Conservation (phyloP, 768 basidiomycete species). For the Leccinum olivaceopallidum region DNA sequence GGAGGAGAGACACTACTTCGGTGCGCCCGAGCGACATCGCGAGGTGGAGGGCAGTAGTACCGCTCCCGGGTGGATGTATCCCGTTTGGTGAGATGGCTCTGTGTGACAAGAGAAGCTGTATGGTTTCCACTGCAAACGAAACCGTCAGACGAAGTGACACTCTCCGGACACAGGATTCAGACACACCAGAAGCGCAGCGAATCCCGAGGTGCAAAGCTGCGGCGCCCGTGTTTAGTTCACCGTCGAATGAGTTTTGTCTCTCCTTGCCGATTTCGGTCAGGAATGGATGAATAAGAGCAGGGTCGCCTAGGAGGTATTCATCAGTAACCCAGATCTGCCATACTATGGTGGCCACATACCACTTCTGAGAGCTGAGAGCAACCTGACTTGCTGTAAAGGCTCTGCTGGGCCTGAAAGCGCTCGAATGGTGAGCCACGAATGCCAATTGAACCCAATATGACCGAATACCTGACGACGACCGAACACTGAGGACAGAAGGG, state of each 20-base stretch:
- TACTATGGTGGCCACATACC: slow-evolving; percentile 39
- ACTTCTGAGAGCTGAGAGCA: slow-evolving; percentile 61
- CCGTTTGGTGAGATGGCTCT: slow-evolving; percentile 80
- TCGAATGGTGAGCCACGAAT: slow-evolving; percentile 7
- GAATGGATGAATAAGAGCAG: slow-evolving; percentile 77
- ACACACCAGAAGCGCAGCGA: slow-evolving; percentile 74
- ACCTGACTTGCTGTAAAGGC: slow-evolving; percentile 63
- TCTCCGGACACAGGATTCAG: background rate
- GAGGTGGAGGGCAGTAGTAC: slow-evolving; percentile 72
- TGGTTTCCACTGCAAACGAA: slow-evolving; percentile 55
- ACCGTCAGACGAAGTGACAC: slow-evolving; percentile 25
- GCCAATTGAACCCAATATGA: background rate
- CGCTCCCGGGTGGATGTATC: slow-evolving; percentile 69
- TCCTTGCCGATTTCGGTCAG: slow-evolving; percentile 75
- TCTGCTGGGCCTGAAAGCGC: slow-evolving; percentile 27
- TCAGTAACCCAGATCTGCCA: background rate
- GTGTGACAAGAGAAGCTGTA: slow-evolving; percentile 66
- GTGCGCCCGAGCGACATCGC: slow-evolving; percentile 69
- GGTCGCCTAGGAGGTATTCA: slow-evolving; percentile 53
- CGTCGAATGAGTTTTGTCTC: slow-evolving; percentile 48
- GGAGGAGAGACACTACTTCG: slow-evolving; percentile 71
- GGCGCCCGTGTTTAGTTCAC: slow-evolving; percentile 62
- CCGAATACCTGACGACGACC: slow-evolving; percentile 15
- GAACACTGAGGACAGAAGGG: slow-evolving; percentile 22
- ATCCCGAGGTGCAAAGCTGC: slow-evolving; percentile 81